Conservation (phyloP, 73 alveolate genomes). For the Diophrys sp. region DNA sequence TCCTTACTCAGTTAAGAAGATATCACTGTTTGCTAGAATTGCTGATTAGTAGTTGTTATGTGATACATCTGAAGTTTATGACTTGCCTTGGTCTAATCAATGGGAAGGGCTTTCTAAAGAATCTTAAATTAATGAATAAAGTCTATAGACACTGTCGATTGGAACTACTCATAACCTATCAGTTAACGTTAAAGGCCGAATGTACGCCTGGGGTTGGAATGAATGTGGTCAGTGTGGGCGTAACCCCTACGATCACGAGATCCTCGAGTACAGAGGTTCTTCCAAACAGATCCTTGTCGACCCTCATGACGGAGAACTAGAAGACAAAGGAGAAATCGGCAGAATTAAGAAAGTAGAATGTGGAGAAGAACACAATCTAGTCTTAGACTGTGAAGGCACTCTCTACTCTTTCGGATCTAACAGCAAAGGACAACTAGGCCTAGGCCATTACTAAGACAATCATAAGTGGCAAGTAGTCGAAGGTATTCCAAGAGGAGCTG, state of each 20-base stretch:
- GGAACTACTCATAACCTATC: conserved; percentile 82
- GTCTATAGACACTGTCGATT: conserved; percentile 25
- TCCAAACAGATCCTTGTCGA: conserved; percentile 4
- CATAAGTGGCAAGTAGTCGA: conserved; percentile 15
- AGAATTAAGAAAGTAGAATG: conserved; percentile 58
- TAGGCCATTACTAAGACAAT: conserved; percentile 79
- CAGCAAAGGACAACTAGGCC: conserved; percentile 93
- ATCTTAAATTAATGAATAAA: conserved; percentile 13
- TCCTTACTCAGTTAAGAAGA: conserved; percentile 51
- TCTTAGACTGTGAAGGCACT: conserved; percentile 68
- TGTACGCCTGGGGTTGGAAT: conserved; percentile 87
- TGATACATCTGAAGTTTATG: conserved; percentile 50
- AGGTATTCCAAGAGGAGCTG: conserved; percentile 38
- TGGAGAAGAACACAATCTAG: conserved; percentile 85
- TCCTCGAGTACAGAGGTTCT: background rate
- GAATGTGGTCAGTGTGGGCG: conserved; percentile 75
- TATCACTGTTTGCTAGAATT: conserved; percentile 22
- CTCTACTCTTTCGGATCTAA: conserved; percentile 88
- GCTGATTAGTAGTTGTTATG: conserved; percentile 32
- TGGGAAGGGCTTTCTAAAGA: conserved; percentile 46
- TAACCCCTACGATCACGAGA: conserved; percentile 18
- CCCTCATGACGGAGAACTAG: conserved; percentile 2
- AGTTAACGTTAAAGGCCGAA: conserved; percentile 60
- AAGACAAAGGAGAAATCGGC: background rate
- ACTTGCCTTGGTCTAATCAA: conserved; percentile 44